Conservation (phyloP, 2,329 filamentous ascomycete genomes). For the Emericellopsis cladophorae region DNA sequence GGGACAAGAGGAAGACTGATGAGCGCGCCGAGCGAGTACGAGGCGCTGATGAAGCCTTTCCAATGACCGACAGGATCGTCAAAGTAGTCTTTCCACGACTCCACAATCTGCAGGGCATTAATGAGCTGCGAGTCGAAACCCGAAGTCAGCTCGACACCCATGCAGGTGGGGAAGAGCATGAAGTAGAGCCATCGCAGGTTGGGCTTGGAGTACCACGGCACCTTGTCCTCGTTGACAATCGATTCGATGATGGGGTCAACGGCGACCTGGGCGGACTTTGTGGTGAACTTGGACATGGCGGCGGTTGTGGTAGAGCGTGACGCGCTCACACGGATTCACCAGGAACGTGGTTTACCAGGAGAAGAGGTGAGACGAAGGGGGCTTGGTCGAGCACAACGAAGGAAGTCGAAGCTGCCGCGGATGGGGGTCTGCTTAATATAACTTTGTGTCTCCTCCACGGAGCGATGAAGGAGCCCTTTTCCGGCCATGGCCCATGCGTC, state of each 20-base stretch:
- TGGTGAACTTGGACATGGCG: constrained; percentile 1
- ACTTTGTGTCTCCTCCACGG: background rate
- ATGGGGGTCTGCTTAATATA: background rate
- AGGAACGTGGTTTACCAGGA: background rate
- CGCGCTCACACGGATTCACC: background rate
- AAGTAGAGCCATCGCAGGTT: constrained; percentile 45
- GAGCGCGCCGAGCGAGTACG: constrained; percentile 47
- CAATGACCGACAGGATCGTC: constrained; percentile 25
- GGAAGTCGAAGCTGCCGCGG: background rate
- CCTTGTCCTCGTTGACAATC: constrained; percentile 19
- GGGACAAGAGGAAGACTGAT: constrained; percentile 45
- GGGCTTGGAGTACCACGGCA: constrained; percentile 44
- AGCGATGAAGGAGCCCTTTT: background rate
- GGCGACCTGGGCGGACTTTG: background rate
- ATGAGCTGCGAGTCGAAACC: constrained; percentile 33
- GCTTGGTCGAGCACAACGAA: background rate
- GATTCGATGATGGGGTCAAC: constrained; percentile 5
- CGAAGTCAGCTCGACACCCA: constrained; percentile 40
- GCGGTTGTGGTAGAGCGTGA: background rate
- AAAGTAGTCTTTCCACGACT: constrained; percentile 16
- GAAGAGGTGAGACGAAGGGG: background rate
- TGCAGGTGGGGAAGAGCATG: constrained; percentile 34
- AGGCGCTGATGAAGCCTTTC: constrained; percentile 42
- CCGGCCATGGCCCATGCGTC: background rate
- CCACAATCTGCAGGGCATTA: constrained; percentile 28